Conservation (phyloP, 2,329 filamentous ascomycete species). For the Fusarium metavorans region DNA sequence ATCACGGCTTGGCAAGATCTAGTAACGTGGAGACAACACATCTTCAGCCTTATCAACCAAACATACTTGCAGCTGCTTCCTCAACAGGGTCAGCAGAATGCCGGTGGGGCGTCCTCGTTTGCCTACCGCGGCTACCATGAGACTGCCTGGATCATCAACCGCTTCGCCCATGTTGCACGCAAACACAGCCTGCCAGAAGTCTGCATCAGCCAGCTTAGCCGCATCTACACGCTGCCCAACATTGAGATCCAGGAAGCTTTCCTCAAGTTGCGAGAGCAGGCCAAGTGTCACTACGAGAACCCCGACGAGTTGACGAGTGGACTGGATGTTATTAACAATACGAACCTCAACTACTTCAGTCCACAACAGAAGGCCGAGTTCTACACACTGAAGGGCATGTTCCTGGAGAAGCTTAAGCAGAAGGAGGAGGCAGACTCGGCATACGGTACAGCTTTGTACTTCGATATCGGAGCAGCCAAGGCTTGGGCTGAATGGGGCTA, state of each 20-base stretch:
- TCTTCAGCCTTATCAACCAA: conserved; percentile 96
- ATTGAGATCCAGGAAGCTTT: conserved; percentile 99
- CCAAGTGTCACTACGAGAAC: conserved; percentile 98
- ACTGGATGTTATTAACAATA: conserved; percentile 99
- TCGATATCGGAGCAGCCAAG: conserved; percentile 94
- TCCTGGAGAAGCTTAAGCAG: conserved; percentile 91
- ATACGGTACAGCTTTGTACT: conserved; percentile 94
- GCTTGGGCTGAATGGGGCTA: conserved; percentile 99
- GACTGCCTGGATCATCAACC: conserved; percentile 99
- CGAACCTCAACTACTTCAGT: conserved; percentile 98
- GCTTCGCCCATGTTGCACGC: conserved; percentile 95
- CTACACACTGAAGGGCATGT: conserved; percentile 99
- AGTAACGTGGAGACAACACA: conserved; percentile 99
- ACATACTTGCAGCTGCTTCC: conserved; percentile 91
- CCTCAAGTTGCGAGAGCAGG: conserved; percentile 97
- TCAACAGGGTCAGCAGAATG: conserved; percentile 78
- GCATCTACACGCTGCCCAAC: conserved; percentile 98
- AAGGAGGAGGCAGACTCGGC: conserved; percentile 93
- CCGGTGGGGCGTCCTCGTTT: conserved; percentile 86
- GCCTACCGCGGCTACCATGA: conserved; percentile 98
- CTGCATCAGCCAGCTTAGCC: conserved; percentile 95
- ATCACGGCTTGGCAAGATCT: conserved; percentile 99
- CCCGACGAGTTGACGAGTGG: conserved; percentile 91
- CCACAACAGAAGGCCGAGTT: conserved; percentile 97
- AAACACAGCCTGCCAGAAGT: conserved; percentile 98